These are phyloP conservation scores for Noccaea caerulescens DNA, from an alignment of 345 rosid species.

Conservation along the genomic window DNA sequence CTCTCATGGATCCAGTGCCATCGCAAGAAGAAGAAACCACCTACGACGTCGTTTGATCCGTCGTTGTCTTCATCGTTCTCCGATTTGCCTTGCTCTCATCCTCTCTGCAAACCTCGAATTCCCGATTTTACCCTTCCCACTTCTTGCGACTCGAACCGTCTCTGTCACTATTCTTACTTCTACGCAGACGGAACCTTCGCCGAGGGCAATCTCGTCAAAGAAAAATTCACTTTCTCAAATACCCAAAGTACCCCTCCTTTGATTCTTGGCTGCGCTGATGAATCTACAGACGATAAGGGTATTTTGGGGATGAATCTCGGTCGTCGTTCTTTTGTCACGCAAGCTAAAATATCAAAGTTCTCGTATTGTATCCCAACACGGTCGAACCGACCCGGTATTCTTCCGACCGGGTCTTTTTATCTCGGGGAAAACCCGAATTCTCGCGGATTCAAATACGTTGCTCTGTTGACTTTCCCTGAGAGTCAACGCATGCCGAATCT, in stretches of 20 bases:
- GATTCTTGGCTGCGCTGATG: conserved; percentile 71
- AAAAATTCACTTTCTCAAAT: conserved; percentile 58
- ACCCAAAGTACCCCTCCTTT: conserved; percentile 67
- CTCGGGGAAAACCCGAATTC: conserved; percentile 75
- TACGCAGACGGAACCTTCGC: conserved; percentile 86
- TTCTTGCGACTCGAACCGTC: conserved; percentile 68
- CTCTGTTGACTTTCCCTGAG: conserved; percentile 52
- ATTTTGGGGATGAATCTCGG: conserved; percentile 90
- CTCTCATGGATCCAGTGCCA: conserved; percentile 85
- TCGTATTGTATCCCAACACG: conserved; percentile 74
- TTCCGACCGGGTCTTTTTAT: conserved; percentile 66
- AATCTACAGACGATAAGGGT: conserved; percentile 62
- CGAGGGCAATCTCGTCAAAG: conserved; percentile 82
- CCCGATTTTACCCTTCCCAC: conserved; percentile 86
- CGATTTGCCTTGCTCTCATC: conserved; percentile 67
- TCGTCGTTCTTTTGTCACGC: conserved; percentile 73
- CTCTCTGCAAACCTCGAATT: conserved; percentile 71
- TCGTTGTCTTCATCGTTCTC: conserved; percentile 82
- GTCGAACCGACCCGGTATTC: conserved; percentile 38
- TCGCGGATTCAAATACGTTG: conserved; percentile 52
- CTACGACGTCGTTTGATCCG: conserved; percentile 66
- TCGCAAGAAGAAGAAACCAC: conserved; percentile 17
- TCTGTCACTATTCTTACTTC: conserved; percentile 87
- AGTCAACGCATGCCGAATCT: conserved; percentile 72
- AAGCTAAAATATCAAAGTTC: conserved; percentile 71